phyloP scores from a whole-genome alignment of 768 basidiomycete species.

The Kwoniella europaea region DNA sequence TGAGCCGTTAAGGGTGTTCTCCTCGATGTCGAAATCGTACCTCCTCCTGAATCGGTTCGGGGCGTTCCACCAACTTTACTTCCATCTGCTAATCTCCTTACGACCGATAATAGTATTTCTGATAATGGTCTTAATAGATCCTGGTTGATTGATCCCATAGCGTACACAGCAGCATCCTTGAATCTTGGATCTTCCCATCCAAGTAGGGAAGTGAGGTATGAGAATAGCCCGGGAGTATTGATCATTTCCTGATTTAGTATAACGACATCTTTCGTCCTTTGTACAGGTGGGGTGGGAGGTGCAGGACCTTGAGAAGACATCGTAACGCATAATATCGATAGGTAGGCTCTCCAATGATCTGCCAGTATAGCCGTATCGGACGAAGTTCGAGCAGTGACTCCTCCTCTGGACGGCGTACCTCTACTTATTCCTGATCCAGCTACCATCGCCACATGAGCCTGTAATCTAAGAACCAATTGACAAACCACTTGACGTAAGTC shows the following conservation, averaged over 20 bases:
- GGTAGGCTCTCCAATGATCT: slow-evolving; percentile 57
- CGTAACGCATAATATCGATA: slow-evolving; percentile 83
- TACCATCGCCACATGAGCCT: slow-evolving; percentile 44
- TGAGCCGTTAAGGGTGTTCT: slow-evolving; percentile 68
- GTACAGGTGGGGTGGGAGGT: slow-evolving; percentile 47
- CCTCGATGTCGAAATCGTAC: slow-evolving; percentile 62
- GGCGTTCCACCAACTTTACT: slow-evolving; percentile 58
- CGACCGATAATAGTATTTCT: slow-evolving; percentile 79
- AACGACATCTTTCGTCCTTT: slow-evolving; percentile 54
- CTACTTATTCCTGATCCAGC: slow-evolving; percentile 29
- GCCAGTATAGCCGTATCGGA: slow-evolving; percentile 49
- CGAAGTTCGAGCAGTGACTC: slow-evolving; percentile 31
- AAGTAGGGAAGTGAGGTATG: slow-evolving; percentile 82
- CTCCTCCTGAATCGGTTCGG: slow-evolving; percentile 60
- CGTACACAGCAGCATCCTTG: slow-evolving; percentile 82
- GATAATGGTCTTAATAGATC: slow-evolving; percentile 77
- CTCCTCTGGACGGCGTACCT: slow-evolving; percentile 27
- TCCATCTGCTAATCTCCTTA: slow-evolving; percentile 85
- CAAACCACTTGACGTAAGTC: slow-evolving; percentile 42
- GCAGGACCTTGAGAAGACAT: slow-evolving; percentile 62
- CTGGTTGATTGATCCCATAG: slow-evolving; percentile 83
- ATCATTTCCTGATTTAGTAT: slow-evolving; percentile 81
- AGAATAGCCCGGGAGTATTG: slow-evolving; percentile 80
- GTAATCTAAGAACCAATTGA: slow-evolving; percentile 45
- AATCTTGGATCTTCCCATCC: slow-evolving; percentile 83